Evolutionary conservation across 2,329 filamentous ascomycete genomes (phyloP), one percentile per base, ranked within the genome.

Genomic region (Aspergillus pseudonomiae): DNA sequence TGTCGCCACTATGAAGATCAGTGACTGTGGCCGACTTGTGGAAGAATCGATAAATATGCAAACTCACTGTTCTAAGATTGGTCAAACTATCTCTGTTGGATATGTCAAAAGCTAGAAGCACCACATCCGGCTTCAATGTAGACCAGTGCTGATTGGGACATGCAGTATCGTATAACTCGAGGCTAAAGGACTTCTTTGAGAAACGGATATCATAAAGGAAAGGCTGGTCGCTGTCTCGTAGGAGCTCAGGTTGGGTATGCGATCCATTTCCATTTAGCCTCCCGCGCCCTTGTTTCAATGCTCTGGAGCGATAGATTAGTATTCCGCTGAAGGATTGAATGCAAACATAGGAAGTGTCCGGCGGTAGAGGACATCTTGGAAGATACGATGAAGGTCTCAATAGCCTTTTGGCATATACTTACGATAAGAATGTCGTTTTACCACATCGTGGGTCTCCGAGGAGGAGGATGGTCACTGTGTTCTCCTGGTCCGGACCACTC

Each of bases 371-470:
- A 39, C 5, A 16, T 4, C 16, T 52, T 24, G 9, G 4, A 52
- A n/a, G 28, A 30, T 21, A 19, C 11, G 19, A 11, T 11, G 2
- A 32, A 10, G 16, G 26, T 12, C 11, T 12, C 4, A 30, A 14
- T 11, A 11, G 48, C 19, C 30, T 3, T 21, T 16, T 26, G 30
- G 11, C n/a, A n/a, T 41, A 57, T 56, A 30, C 85, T 74, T 79
- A 88, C 85, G 86, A 86, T 65, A 89, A 75, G 66, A 89, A 88
- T 11, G 85, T 87, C 57, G 86, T 86, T 75, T 89, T 89, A 62
- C 87, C 87, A 53, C 87, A 85, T 57, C 83, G 85, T 43, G 81
- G 71, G 63, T 88, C 86, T 59, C 87, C 87, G 2, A 89, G 78
- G 19, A 89, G 77, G 7, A 89, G 79, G 57, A 89, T 65, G 5